Base-by-base conservation (phyloP, 108 stramenopile genomes). In the Stephanodiscus triporus region DNA sequence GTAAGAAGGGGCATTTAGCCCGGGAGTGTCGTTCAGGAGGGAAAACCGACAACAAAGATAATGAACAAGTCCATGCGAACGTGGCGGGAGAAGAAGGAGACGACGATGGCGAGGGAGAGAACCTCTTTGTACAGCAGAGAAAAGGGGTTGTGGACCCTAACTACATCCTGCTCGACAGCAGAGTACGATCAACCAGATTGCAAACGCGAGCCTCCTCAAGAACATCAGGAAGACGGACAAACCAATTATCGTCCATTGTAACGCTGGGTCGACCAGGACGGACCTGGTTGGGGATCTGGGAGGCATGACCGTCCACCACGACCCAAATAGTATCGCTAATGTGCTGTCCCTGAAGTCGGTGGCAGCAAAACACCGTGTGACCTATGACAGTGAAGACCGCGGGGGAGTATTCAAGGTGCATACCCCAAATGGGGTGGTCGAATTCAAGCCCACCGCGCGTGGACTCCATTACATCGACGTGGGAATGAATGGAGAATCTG, bases 271-370 rank as follows among this genome's bases (percentile, higher is more conserved):
- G 6, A 30, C 54, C 26, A 45, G 1, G 2, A 57, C 42, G 1
- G 38, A 17, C 36, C 20, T 59, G 0, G n/a, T 50, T 3, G 78
- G 85, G 3, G 19, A 54, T 19, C 30, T 58, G 9, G 77, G 72
- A 34, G 13, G 19, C 10, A 20, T 53, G 2, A 24, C 20, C 1
- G 83, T 86, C 11, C 81, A 76, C 70, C 77, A 58, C 29, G 23
- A 82, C 51, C 67, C 63, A 8, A 54, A 71, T n/a, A 62, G 77
- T 8, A 74, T 83, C 47, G 82, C 78, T 0, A 80, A 84, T 66
- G 77, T 81, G 34, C 51, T 53, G 19, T 53, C 51, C 0, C 19
- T 53, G 1, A 22, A 24, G 4, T 22, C 61, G n/a, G n/a, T n/a
- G n/a, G n/a, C n/a, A n/a, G 17, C 68, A 43, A 19, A 29, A 1